Evolutionary conservation across 1,284 basidiomycete genomes (phyloP).

Genomic region (Exsudoporus floridanus): DNA sequence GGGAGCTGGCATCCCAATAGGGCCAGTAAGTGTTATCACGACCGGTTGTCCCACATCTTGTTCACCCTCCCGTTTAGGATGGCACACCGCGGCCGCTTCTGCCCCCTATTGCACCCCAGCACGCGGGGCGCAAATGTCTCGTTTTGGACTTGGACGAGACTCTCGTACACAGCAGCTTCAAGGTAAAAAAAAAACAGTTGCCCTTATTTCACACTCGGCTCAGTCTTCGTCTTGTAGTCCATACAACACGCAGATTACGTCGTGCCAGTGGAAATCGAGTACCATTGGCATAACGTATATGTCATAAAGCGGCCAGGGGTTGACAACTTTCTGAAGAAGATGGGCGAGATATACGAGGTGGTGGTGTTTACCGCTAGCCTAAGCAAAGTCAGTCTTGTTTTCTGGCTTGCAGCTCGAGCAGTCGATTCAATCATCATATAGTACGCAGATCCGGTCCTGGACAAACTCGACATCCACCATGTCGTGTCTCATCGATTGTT

Average conservation of each 20-base stretch:
- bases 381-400: conserved; percentile 69
- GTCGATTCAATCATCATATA: conserved; percentile 34
- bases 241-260: conserved; percentile 97
- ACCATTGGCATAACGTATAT: conserved; percentile 97
- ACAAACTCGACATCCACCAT: conserved; percentile 91
- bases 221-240: conserved; percentile 53
- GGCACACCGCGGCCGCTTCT: conserved; percentile 83
- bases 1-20: conserved; percentile 80
- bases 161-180: conserved; percentile 90
- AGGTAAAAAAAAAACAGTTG: conserved; percentile 48
- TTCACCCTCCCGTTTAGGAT: conserved; percentile 50
- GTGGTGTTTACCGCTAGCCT: conserved; percentile 98
- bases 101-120: conserved; percentile 70
- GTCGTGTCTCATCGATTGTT: conserved; percentile 96
- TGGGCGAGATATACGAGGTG: conserved; percentile 98
- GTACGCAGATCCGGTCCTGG: conserved; percentile 98
- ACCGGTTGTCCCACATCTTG: not conserved
- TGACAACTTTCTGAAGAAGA: conserved; percentile 93
- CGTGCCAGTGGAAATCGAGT: conserved; percentile 98
- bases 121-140: conserved; percentile 86
- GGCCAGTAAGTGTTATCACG: conserved; percentile 54
- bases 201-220: conserved; percentile 5
- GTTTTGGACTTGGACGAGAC: conserved; percentile 97
- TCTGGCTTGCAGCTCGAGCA: not conserved
- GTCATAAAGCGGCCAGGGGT: conserved; percentile 99